phyloP scores from a whole-genome alignment of 495 filamentous ascomycete genomes.

The Aspergillus mulundensis region DNA sequence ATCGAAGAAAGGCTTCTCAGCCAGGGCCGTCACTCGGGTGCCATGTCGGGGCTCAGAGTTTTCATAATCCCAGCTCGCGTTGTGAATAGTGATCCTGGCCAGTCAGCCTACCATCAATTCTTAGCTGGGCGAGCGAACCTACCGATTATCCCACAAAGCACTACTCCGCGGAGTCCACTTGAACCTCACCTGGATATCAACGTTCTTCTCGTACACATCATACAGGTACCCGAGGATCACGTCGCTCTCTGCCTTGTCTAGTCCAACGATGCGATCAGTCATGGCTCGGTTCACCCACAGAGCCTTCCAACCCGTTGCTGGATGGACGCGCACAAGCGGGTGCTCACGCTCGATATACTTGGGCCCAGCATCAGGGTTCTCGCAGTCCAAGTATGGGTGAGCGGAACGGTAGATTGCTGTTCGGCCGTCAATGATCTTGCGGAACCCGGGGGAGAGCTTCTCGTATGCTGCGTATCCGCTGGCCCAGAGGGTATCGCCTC shows the following conservation, averaged over 20 bases:
- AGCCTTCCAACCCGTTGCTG: slow-evolving; percentile 66
- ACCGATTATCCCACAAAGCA: slow-evolving; percentile 64
- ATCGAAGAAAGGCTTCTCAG: slow-evolving; percentile 63
- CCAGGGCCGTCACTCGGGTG: slow-evolving; percentile 61
- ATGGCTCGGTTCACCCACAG: slow-evolving; percentile 66
- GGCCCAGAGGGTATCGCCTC: slow-evolving; percentile 71
- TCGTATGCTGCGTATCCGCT: slow-evolving; percentile 67
- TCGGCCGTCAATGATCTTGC: slow-evolving; percentile 65
- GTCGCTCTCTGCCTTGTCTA: slow-evolving; percentile 64
- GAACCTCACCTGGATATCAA: slow-evolving; percentile 66
- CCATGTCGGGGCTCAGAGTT: slow-evolving; percentile 59
- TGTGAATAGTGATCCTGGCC: slow-evolving; percentile 61
- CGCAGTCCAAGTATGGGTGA: slow-evolving; percentile 63
- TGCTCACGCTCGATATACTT: slow-evolving; percentile 62
- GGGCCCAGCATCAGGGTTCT: slow-evolving; percentile 56
- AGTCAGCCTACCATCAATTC: neutral
- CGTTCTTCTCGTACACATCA: slow-evolving; percentile 61
- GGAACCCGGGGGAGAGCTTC: slow-evolving; percentile 65
- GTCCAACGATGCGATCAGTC: slow-evolving; percentile 60
- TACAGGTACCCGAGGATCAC: slow-evolving; percentile 63
- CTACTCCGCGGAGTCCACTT: slow-evolving; percentile 59
- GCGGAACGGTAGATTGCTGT: slow-evolving; percentile 63
- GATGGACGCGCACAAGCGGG: slow-evolving; percentile 66
- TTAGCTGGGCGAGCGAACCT: slow-evolving; percentile 12
- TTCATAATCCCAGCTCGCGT: slow-evolving; percentile 65